Base-by-base conservation (phyloP, 805 yeast genomes). In the Ogataea nakhonphanomensis region DNA sequence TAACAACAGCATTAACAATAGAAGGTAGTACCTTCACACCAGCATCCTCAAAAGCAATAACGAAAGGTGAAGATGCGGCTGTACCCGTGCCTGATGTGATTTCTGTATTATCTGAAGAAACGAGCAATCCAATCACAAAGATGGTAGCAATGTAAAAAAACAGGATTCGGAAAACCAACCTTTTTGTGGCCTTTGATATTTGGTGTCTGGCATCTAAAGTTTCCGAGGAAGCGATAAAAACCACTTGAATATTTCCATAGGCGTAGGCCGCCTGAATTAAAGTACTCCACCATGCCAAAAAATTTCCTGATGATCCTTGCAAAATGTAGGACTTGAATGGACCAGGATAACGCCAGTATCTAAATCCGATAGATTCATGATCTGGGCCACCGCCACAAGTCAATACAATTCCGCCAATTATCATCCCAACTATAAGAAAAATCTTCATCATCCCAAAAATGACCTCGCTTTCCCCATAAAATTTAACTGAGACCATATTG, bases 51-150 rank as follows among this genome's bases (percentile, higher is more conserved):
- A 85, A 78, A 35, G 90, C 95, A 54, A 84, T 77, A 35, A 83
- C 88, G 52, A 81, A 84, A 25, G 95, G 95, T 7, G 90, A 81
- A 17, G 32, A 36, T 10, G 88, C 85, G 24, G 79, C 73, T 2
- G 88, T 88, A 44, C 78, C 76, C 7, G 64, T 46, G n/a, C 55
- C 36, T 49, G 74, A 76, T 26, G 70, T 65, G 12, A 69, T 61
- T 33, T 58, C 51, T 33, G 58, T 60, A 49, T 69, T 69, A 21
- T 55, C 58, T 21, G 66, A 58, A 28, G 69, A 58, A 36, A 69
- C 76, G 50, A 70, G 63, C 67, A 70, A 66, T 37, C 75, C 73
- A 44, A 72, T 58, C 48, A 68, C 62, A 48, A 71, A 31, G 61
- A 58, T 41, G 11, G 55, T 45, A 8, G 36, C 21, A 27, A 53